Base-by-base conservation (phyloP, 2,329 filamentous ascomycete species). In the Coccinonectria pachysandricola region DNA sequence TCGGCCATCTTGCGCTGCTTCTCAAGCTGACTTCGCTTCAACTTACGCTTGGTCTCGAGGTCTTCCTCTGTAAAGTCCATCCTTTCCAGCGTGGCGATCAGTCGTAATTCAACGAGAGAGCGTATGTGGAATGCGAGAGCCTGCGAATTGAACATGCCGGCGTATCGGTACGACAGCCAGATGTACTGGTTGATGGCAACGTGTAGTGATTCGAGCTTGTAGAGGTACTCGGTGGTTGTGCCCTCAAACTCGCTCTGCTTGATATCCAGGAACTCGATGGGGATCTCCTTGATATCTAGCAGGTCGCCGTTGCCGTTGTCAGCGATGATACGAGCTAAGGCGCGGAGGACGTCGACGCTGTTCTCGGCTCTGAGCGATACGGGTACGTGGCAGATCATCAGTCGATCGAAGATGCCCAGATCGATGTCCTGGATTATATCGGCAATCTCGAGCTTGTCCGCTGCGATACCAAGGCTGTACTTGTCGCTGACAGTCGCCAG, bases 151-250 rank as follows among this genome's bases (percentile, higher is more conserved):
- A 95, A 93, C 26, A 92, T 67, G 24, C 83, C 82, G 4, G 75
- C 66, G 52, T 88, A 93, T 6, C 88, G 78, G 54, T 88, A 96
- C 42, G 82, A 88, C 10, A 98, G 65, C 91, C 91, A 98, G 2
- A 93, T 66, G 49, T 96, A 98, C 23, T 87, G 60, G 22, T 88
- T 84, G 19, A 98, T 61, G 15, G 74, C 65, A 44, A 83, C 82
- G 58, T 98, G 91, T 10, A 98, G 64, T 3, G 60, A 53, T 52
- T 98, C 91, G 12, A 96, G 62, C 7, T 64, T 56, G 28, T 62
- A 60, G 8, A 98, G 64, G 39, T 85, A 83, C 0, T 60, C 51
- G 27, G 66, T 57, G 9, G 54, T 50, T 1, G 50, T 50, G 0
- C 55, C 50, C 1, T 57, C 45, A 14, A 43, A 52, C 6, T 53